Percentiles rank a stretch among this genome's conserved stretches.
phyloP scores from a whole-genome alignment of 2,329 filamentous ascomycete genomes.

The Xylaria sp. region DNA sequence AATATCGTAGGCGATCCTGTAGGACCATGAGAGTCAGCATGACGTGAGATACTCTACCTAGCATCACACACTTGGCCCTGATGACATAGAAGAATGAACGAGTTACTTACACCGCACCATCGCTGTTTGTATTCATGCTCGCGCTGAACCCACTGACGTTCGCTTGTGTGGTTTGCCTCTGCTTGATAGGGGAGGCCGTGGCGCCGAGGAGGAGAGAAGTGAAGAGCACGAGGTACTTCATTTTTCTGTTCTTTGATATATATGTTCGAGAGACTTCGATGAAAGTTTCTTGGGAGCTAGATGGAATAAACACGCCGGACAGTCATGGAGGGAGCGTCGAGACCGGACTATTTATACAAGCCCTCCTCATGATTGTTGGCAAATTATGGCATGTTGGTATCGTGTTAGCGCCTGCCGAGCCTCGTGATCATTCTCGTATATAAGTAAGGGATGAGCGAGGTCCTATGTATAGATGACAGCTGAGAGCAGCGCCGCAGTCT shows the following conservation, averaged over 20 bases:
- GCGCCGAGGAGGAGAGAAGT: slow-evolving; percentile 42
- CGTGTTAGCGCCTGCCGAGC: neutral
- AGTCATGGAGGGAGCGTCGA: neutral
- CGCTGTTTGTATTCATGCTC: slow-evolving; percentile 34
- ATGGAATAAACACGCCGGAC: neutral
- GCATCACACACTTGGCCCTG: too few species aligned
- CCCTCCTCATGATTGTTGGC: neutral
- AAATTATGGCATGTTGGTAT: slow-evolving; percentile 1
- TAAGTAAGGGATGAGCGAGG: neutral
- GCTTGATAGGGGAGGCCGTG: slow-evolving; percentile 37
- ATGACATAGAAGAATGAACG: too few species aligned
- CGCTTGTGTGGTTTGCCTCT: slow-evolving; percentile 35
- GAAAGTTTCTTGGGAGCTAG: neutral
- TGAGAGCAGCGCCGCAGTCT: neutral
- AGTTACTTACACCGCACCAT: slow-evolving; percentile 43
- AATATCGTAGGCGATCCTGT: slow-evolving; percentile 42
- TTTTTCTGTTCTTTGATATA: slow-evolving; percentile 23
- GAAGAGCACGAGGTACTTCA: slow-evolving; percentile 41
- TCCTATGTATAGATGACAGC: neutral
- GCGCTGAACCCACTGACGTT: slow-evolving; percentile 42
- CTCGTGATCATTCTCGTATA: slow-evolving; percentile 14
- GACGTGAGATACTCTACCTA: neutral
- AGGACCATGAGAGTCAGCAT: slow-evolving; percentile 3
- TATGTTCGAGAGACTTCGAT: neutral
- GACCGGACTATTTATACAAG: slow-evolving; percentile 14